Base-by-base conservation (phyloP, 192 early-diverging fungal genomes). In the Bifiguratus adelaidae region DNA sequence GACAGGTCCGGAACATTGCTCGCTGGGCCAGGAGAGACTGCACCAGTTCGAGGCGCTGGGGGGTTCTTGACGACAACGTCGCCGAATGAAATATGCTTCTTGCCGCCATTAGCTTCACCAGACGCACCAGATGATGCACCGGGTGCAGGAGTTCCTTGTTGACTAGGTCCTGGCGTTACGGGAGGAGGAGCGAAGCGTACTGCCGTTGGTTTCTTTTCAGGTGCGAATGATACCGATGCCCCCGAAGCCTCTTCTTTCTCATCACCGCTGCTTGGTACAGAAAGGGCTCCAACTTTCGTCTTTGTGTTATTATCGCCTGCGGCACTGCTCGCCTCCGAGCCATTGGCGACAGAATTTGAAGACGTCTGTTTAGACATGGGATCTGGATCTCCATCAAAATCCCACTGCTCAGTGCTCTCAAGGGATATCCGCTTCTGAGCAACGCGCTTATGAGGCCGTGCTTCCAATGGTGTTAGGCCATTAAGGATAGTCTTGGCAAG, bases 401-500 rank as follows among this genome's bases (percentile, higher is more conserved):
- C 80, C 82, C 82, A 88, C n/a, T 76, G 69, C 6, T 74, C 76
- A 9, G 71, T 71, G 43, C 59, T 68, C 24, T 58, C 58, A 30
- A 67, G 55, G 13, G 63, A 50, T 3, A 59, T 46, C 11, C 58
- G 56, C 46, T 67, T 71, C 21, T 64, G 70, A 30, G 65, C 37
- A 18, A 71, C 67, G 19, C 67, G 67, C 41, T 77, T 81, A 30
- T 75, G 78, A 19, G 78, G 74, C 15, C 85, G 59, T 50, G 78
- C 60, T 27, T 83, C 81, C 27, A 91, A 69, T 1, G 83, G 78
- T 6, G 81, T 76, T 16, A 91, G 43, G 9, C 73, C 65, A 16
- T 64, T 49, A 15, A 89, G 55, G 4, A 91, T 20, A 0, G 55
- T 62, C 7, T 59, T 60, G 0, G 76, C 73, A 1, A 91, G 55